Percentiles rank a stretch among this genome's conserved stretches.
These are phyloP conservation scores for Aspergillus nidulans DNA, from an alignment of 495 filamentous ascomycete genomes.

Conservation along the genomic window DNA sequence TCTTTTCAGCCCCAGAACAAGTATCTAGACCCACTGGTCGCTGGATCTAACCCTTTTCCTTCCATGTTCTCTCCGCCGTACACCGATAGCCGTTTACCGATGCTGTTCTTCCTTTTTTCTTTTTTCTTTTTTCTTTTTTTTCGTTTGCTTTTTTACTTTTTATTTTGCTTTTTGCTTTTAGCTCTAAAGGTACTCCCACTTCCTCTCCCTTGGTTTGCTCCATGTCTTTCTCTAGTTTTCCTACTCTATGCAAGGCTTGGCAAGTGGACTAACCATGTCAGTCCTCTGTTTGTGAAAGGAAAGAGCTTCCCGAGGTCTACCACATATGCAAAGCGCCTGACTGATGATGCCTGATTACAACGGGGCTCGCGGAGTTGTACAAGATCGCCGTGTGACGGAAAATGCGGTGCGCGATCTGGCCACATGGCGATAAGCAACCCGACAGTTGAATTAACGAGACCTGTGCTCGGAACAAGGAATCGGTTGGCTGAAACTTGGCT, in stretches of 20 bases:
- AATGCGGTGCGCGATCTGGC: slow-evolving; percentile 16
- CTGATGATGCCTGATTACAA: slow-evolving; percentile 6
- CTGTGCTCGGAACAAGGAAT: slow-evolving; percentile 11
- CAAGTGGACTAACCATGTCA: slow-evolving; percentile 3
- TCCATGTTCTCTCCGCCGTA: neutral
- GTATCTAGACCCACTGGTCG: slow-evolving; percentile 9
- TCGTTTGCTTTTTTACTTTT: neutral
- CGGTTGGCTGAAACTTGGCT: neutral
- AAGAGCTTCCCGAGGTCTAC: neutral
- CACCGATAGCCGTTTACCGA: neutral
- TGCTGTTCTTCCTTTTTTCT: neutral
- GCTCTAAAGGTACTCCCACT: too few species aligned
- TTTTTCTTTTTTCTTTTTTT: slow-evolving; percentile 3
- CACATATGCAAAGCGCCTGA: neutral
- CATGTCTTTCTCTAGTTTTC: neutral
- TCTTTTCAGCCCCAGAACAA: slow-evolving; percentile 15
- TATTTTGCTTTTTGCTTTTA: too few species aligned
- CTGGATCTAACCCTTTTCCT: slow-evolving; percentile 7
- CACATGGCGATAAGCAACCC: slow-evolving; percentile 25
- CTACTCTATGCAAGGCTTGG: neutral
- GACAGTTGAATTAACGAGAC: slow-evolving; percentile 4
- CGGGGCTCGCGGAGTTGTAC: slow-evolving; percentile 15
- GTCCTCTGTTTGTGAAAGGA: neutral
- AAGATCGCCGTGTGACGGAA: slow-evolving; percentile 21
- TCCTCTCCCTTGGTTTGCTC: neutral